A percentile compares a stretch with the other conserved stretches of the same genome.
phyloP scores from a whole-genome alignment of 1,284 basidiomycete genomes.

The Leucoagaricus sp. region DNA sequence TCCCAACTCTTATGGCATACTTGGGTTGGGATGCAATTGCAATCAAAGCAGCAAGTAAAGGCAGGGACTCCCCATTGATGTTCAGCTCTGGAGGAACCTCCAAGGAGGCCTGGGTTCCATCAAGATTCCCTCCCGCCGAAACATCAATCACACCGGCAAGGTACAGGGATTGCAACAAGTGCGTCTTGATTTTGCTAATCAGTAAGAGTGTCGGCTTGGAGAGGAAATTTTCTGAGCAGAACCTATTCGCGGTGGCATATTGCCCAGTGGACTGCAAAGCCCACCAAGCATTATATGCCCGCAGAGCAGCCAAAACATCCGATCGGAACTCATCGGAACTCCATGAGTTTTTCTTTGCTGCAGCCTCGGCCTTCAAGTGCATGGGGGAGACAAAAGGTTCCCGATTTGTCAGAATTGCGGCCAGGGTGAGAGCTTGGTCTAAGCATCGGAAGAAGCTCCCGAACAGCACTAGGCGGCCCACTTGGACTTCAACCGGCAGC shows the following conservation, averaged over 20 bases:
- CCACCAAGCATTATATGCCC: slow-evolving; percentile 86
- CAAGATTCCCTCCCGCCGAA: slow-evolving; percentile 60
- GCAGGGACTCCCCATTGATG: slow-evolving; percentile 73
- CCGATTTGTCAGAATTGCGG: slow-evolving; percentile 87
- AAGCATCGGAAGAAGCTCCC: slow-evolving; percentile 95
- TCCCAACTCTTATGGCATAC: slow-evolving; percentile 83
- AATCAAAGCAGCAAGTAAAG: slow-evolving; percentile 86
- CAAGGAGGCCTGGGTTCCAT: slow-evolving; percentile 27
- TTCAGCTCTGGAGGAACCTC: slow-evolving; percentile 72
- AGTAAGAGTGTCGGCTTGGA: slow-evolving; percentile 81
- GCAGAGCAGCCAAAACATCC: slow-evolving; percentile 80
- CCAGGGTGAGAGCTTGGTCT: slow-evolving; percentile 87
- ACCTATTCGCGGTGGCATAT: slow-evolving; percentile 69
- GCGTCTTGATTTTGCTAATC: slow-evolving; percentile 85
- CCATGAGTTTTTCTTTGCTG: slow-evolving; percentile 81
- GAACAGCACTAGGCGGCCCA: slow-evolving; percentile 89
- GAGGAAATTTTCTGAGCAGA: slow-evolving; percentile 88
- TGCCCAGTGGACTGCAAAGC: slow-evolving; percentile 66
- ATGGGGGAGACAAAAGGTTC: slow-evolving; percentile 90
- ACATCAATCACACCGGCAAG: slow-evolving; percentile 82
- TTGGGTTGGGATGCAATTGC: slow-evolving; percentile 92
- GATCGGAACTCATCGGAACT: slow-evolving; percentile 81
- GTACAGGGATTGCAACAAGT: slow-evolving; percentile 79
- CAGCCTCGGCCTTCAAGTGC: slow-evolving; percentile 63
- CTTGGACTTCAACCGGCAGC: slow-evolving; percentile 87